Evolutionary conservation across 1,284 basidiomycete genomes (phyloP), one percentile per base, ranked within the genome.

Genomic region (Malassezia psittaci): DNA sequence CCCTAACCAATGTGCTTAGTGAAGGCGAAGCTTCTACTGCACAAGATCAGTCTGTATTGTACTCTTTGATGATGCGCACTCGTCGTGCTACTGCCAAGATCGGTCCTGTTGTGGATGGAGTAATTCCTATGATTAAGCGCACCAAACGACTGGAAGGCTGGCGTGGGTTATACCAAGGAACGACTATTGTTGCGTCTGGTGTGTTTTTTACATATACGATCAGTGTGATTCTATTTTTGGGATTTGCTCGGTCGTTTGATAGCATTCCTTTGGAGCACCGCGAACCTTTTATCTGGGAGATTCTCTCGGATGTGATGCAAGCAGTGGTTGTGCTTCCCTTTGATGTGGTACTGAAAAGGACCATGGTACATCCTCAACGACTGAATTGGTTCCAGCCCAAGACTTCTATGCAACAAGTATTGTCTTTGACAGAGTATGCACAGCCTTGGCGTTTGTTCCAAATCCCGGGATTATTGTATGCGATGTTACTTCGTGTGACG

Each of bases 121-220:
- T 73, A 12, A 57, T 66, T 29, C 32, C 61, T 13, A 73, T 72
- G 69, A 59, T 70, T 45, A 13, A 56, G 32, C 55, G 72, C 13
- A 69, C 65, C 8, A 66, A 65, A 37, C 58, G 64, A 1, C 49
- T 74, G 21, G 72, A 74, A 48, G 72, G 72, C 18, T 71, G 69
- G 68, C 44, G 58, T 1, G 72, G 72, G 15, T 59, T 74, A 39
- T 74, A 67, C 57, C 67, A 67, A 51, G 66, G 72, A 13, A 51
- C 59, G 9, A 44, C 48, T 29, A 47, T 63, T 24, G 32, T 63
- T 48, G 36, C 45, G 7, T 13, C 13, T 5, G 45, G 45, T 11
- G 45, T 16, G 2, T 36, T 36, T 36, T 15, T 47, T 5, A 36
- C 45, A 15, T 45, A 45, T 16, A 18, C 24, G 3, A 13, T 33